A percentile compares a stretch with the other conserved stretches of the same genome.
Conservation (phyloP, 371 early-diverging fungal genomes). For the Choanephora cucurbitarum region DNA sequence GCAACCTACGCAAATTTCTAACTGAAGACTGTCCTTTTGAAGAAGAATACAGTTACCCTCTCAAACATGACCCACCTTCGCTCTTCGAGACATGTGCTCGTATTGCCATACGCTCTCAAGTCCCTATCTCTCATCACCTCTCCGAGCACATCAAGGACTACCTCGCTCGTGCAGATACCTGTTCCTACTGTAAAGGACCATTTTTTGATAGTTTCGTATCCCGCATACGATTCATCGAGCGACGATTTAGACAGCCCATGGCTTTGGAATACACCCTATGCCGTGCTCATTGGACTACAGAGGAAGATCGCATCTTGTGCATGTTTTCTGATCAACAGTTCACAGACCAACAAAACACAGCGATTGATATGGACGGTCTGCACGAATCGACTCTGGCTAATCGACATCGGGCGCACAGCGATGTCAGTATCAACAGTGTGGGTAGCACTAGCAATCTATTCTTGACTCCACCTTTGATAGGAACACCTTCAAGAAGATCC, state of each 20-base stretch:
- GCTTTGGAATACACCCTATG: conserved; percentile 33
- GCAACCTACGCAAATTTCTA: conserved; percentile 52
- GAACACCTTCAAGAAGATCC: background rate
- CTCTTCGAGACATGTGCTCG: conserved; percentile 77
- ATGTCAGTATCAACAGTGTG: conserved; percentile 7
- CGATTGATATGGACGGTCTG: conserved; percentile 25
- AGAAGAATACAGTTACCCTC: conserved; percentile 27
- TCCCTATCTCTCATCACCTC: conserved; percentile 54
- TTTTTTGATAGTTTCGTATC: conserved; percentile 67
- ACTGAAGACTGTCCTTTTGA: conserved; percentile 52
- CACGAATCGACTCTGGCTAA: conserved; percentile 4
- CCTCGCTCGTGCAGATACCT: conserved; percentile 61
- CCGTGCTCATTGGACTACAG: conserved; percentile 33
- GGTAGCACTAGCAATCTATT: background rate
- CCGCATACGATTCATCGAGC: conserved; percentile 63
- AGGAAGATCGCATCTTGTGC: conserved; percentile 23
- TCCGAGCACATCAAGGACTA: conserved; percentile 62
- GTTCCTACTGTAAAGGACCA: conserved; percentile 85
- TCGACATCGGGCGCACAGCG: conserved; percentile 27
- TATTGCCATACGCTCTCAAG: conserved; percentile 64
- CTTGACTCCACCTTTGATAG: conserved; percentile 5
- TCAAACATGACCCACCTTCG: conserved; percentile 40
- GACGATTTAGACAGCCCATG: conserved; percentile 42
- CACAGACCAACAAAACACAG: background rate
- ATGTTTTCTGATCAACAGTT: conserved; percentile 22